These are phyloP conservation scores for Citrus sp. DNA, from an alignment of 345 rosid genomes.

Conservation along the genomic window DNA sequence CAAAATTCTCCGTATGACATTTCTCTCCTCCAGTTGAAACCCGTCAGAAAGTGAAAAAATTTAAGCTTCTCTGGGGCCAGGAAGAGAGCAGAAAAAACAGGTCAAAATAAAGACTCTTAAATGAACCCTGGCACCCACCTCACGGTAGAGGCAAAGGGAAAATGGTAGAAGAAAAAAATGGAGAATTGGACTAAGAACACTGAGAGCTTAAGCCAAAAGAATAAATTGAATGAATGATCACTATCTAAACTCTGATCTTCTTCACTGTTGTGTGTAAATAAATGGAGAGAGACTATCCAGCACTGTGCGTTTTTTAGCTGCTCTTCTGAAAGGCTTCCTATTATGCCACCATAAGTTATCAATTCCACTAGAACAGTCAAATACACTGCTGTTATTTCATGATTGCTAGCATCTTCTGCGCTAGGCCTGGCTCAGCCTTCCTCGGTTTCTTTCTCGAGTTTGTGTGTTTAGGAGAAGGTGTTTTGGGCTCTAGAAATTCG, in stretches of 20 bases:
- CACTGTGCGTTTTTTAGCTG: conserved; percentile 42
- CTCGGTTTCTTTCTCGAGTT: conserved; percentile 17
- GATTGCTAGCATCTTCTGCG: conserved; percentile 12
- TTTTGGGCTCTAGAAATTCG: conserved; percentile 51
- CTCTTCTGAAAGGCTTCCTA: conserved; percentile 70
- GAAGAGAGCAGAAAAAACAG: neutral
- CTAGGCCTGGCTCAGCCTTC: conserved; percentile 8
- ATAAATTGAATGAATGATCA: conserved; percentile 43
- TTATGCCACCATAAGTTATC: conserved; percentile 57
- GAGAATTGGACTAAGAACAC: conserved; percentile 8
- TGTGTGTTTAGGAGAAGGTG: conserved; percentile 44
- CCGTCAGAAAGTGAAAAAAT: neutral
- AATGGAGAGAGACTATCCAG: conserved; percentile 52
- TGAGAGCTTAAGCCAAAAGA: conserved; percentile 17
- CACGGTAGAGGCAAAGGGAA: neutral
- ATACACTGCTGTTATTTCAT: conserved; percentile 1
- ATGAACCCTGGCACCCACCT: neutral
- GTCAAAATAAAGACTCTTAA: neutral
- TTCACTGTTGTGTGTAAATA: conserved; percentile 30
- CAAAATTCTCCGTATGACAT: neutral
- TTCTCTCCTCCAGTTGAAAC: neutral
- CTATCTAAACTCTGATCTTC: neutral
- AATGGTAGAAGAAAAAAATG: neutral
- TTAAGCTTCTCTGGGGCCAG: neutral
- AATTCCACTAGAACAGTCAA: conserved; percentile 24